A percentile compares a stretch with the other conserved stretches of the same genome.
Evolutionary conservation across 2,329 filamentous ascomycete genomes (phyloP).

Genomic region (Fusarium anguioides): DNA sequence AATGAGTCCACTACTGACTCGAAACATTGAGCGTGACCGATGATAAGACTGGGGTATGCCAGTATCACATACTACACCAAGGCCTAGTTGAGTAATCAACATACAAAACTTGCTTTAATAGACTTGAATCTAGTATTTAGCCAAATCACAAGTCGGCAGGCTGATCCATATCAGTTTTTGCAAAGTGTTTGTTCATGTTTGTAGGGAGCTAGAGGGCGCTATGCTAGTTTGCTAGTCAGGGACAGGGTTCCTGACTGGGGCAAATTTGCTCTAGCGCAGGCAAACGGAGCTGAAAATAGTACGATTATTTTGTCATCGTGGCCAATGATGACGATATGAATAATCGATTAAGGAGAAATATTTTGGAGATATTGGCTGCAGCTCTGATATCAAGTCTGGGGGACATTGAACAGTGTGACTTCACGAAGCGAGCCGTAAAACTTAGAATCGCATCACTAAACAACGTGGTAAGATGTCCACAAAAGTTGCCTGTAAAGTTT

Average conservation of each 20-base stretch:
- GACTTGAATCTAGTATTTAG: background rate
- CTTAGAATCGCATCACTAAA: background rate
- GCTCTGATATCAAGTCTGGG: background rate
- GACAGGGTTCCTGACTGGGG: background rate
- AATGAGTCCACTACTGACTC: background rate
- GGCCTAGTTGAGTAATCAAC: background rate
- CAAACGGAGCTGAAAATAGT: background rate
- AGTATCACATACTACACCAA: background rate
- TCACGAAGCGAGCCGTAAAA: background rate
- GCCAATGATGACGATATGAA: background rate
- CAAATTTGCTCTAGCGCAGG: conserved; percentile 2
- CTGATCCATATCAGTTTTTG: too few species aligned
- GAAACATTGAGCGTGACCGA: too few species aligned
- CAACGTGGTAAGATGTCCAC: background rate
- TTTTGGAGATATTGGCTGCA: background rate
- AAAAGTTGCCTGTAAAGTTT: background rate
- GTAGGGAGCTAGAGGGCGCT: too few species aligned
- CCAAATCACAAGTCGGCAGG: background rate
- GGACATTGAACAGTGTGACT: too few species aligned
- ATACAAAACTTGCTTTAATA: background rate
- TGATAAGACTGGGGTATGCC: too few species aligned
- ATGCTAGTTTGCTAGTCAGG: background rate
- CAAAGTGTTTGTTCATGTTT: too few species aligned
- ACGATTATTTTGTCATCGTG: background rate
- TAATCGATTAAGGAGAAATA: background rate